Conservation (phyloP, 495 filamentous ascomycete species). For the Hypoxylon fuscum region DNA sequence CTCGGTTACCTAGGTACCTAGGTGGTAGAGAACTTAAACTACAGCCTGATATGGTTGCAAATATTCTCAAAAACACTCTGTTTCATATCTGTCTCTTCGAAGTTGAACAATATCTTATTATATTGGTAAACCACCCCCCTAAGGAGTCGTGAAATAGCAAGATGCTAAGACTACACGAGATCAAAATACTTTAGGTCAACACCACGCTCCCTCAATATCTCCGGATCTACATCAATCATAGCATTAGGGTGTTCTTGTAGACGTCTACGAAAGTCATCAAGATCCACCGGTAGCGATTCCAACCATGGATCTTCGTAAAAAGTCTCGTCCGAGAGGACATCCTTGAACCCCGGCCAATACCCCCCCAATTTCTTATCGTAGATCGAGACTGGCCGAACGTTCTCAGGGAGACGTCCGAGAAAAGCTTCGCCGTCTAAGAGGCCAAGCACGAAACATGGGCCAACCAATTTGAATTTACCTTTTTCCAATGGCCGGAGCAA, state of each 20-base stretch:
- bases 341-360: neutral
- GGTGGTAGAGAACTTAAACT: no score
- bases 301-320: conserved; percentile 19
- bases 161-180: conserved; percentile 5
- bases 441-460: conserved; percentile 10
- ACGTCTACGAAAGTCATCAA: conserved; percentile 3
- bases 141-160: no score
- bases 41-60: no score
- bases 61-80: no score
- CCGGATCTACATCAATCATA: neutral
- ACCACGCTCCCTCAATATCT: neutral
- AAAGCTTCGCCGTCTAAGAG: conserved; percentile 9
- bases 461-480: conserved; percentile 9
- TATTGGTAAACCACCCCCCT: no score
- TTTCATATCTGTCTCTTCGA: no score
- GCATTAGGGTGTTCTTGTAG: neutral
- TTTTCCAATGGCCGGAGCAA: conserved; percentile 13
- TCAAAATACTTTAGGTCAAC: conserved; percentile 6
- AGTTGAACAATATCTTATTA: no score
- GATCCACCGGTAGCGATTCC: conserved; percentile 6
- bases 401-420: conserved; percentile 19
- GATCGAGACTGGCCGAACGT: neutral
- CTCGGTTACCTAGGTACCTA: no score
- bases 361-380: neutral
- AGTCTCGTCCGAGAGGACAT: conserved; percentile 1